phyloP scores from a whole-genome alignment of 2,329 filamentous ascomycete species.

The Penicillium oxalicum region DNA sequence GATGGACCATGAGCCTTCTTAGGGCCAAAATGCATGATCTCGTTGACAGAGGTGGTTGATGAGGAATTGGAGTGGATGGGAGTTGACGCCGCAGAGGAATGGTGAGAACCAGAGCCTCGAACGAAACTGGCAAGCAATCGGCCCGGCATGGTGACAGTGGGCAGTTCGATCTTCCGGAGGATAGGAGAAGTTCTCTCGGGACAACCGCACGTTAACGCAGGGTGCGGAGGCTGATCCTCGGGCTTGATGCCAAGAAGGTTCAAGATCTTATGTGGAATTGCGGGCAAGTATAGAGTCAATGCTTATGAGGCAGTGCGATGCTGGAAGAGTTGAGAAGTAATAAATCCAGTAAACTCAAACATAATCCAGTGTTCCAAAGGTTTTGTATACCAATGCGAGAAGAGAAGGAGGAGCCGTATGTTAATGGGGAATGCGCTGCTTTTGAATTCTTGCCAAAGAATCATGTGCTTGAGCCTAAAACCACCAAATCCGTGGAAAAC shows the following conservation, averaged over 20 bases:
- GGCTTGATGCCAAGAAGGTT: background rate
- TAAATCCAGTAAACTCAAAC: constrained; percentile 7
- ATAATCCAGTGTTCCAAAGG: constrained; percentile 8
- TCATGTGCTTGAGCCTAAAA: constrained; percentile 20
- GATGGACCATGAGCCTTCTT: constrained; percentile 25
- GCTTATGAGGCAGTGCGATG: constrained; percentile 23
- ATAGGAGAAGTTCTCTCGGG: background rate
- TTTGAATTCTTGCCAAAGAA: constrained; percentile 19
- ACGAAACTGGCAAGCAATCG: constrained; percentile 38
- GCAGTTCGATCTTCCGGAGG: background rate
- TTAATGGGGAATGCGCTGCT: constrained; percentile 5
- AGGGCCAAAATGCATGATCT: constrained; percentile 21
- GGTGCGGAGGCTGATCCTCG: too few relatives aligned
- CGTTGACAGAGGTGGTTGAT: constrained; percentile 35
- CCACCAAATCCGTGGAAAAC: constrained; percentile 21
- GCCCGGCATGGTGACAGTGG: constrained; percentile 33
- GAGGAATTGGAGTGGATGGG: constrained; percentile 31
- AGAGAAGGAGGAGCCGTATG: background rate
- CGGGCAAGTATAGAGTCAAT: background rate
- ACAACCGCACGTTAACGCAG: background rate
- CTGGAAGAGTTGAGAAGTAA: constrained; percentile 17
- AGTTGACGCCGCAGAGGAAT: constrained; percentile 24
- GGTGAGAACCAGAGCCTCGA: constrained; percentile 29
- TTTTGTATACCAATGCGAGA: background rate
- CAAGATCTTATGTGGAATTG: background rate